phyloP scores from a whole-genome alignment of 257 asterid genomes.

The Linderniella brevidens region DNA sequence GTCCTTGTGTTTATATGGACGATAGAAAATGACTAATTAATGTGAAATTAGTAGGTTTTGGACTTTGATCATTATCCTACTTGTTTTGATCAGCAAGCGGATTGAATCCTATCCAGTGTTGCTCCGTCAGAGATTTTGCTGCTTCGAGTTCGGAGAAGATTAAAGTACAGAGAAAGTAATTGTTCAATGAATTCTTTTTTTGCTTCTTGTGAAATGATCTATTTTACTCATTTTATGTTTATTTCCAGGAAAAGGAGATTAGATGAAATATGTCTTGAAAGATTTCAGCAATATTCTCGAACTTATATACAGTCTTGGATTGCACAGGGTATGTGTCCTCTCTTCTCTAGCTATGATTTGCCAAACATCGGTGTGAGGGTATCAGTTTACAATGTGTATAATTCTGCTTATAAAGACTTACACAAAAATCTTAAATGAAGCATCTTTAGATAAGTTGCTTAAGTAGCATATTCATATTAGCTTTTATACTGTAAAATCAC shows the following conservation, averaged over 20 bases:
- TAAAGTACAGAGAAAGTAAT: constrained; percentile 55
- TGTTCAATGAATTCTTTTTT: constrained; percentile 6
- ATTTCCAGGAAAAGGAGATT: constrained; percentile 69
- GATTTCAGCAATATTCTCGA: constrained; percentile 81
- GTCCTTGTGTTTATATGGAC: too few species aligned
- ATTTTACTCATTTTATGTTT: neutral
- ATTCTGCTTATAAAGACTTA: neutral
- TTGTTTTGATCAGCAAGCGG: too few species aligned
- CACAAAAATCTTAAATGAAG: neutral
- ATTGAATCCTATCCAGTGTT: too few species aligned
- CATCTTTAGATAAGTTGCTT: neutral
- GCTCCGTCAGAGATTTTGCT: constrained; percentile 32
- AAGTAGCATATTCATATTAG: too few species aligned
- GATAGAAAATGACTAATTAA: too few species aligned
- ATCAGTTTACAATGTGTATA: neutral
- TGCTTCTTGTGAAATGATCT: constrained; percentile 1
- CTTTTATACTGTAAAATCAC: too few species aligned
- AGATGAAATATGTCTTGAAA: constrained; percentile 82
- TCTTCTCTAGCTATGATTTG: constrained; percentile 3
- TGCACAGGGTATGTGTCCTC: constrained; percentile 53
- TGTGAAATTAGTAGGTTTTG: too few species aligned
- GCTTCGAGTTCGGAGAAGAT: constrained; percentile 35
- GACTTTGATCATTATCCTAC: too few species aligned
- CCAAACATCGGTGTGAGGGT: too few species aligned
- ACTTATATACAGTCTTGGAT: constrained; percentile 93